Evolutionary conservation across 2,329 filamentous ascomycete species (phyloP), one percentile per base, ranked within the genome.

Genomic region (Davidsoniella virescens): DNA sequence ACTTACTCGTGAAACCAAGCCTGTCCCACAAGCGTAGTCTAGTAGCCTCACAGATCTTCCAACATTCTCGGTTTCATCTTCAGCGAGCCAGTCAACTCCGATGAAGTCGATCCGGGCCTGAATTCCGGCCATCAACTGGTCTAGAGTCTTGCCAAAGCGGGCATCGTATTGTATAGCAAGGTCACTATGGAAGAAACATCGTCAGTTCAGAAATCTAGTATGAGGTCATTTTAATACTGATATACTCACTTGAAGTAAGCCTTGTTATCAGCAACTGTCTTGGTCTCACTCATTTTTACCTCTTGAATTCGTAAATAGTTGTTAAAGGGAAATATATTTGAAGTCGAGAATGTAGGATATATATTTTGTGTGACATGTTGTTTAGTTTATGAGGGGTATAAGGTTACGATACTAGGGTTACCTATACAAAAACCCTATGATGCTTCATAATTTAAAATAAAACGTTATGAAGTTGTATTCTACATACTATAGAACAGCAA

Each of bases 1-100:
- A 64, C 70, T 56, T 60, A 82, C 80, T 61, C 73, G 70, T 10
- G 80, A 81, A 55, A 84, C 68, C 50, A 76, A 63, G 2, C 82
- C 82, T 5, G 80, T 80, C 7, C 84, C 84, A 59, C 83, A 87
- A 14, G 84, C 84, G 62, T 87, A 88, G 60, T 88, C 84, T 2
- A 87, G 67, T 17, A 86, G 63, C 43, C 72, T 71, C 40, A 77
- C 67, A 51, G 57, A 59, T 58, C 57, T 65, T 44, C 54, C 56
- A 10, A 54, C 56, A 8, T 60, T 58, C 9, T 64, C 61, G 7
- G 63, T 63, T 4, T 67, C 68, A 12, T 63, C 62, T 4, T 67
- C 68, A 16, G 63, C 62, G 42, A 64, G 62, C 65, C 76, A 79
- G 49, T 73, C 68, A 20, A 76, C 71, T 40, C 76, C 78, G 52